Evolutionary conservation across 2,329 filamentous ascomycete genomes (phyloP), one percentile per base, ranked within the genome.

Genomic region (Calonectria pseudoturangicola): DNA sequence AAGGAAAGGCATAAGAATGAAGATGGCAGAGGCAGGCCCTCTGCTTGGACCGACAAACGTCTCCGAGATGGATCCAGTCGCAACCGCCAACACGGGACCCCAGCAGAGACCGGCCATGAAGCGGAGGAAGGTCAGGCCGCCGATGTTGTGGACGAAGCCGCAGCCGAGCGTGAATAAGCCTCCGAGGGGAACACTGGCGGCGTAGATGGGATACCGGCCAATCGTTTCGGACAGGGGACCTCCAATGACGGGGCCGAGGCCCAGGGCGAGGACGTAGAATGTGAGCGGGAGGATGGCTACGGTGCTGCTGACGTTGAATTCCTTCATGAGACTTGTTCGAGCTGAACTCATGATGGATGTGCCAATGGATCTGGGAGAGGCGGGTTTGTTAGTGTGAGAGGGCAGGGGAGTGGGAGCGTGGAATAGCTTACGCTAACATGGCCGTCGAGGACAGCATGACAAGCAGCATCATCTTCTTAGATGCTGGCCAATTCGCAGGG

Each of bases 261-360:
- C 90, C 0, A 93, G 85, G 0, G 91, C 91, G 12, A 92, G 82
- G 7, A 91, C 88, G 79, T 92, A 93, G 7, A 92, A 80, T 0
- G 91, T 88, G 0, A 93, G 81, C 0, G 89, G 89, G 0, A 93
- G 82, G n/a, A 93, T 83, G 0, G 91, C 89, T 9, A 87, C 85
- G 1, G 89, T 92, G 62, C 86, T 85, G 16, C 86, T 86, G 15
- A 92, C 85, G 54, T 85, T 75, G 79, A 93, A 93, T 8, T 89
- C 85, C 0, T 78, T 48, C 82, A 87, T 87, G 7, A 93, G 79
- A 4, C 88, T 33, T 1, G 30, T 41, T 0, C 76, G 77, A 16
- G 78, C 79, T 0, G 89, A 85, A 36, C 87, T 89, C 78, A 90
- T 87, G 73, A 91, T 86, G 13, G 90, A 91, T 0, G 87, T 87